Percentiles rank a stretch among this genome's conserved stretches.
Evolutionary conservation across 2,329 filamentous ascomycete species (phyloP).

Genomic region (Ramularia collo-cygni): DNA sequence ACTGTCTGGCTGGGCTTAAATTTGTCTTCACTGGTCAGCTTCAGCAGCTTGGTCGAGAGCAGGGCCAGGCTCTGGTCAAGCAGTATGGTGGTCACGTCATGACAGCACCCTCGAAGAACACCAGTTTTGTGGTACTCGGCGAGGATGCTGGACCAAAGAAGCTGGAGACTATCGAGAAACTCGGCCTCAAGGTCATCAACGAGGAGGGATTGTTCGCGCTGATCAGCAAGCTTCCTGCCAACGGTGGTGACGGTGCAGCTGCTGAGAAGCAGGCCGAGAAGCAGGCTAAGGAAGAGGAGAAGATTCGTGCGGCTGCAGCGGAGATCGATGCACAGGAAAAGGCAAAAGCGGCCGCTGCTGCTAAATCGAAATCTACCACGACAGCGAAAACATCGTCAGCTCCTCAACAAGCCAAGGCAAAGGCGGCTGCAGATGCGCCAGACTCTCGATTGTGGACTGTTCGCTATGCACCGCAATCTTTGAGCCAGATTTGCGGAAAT

Average conservation of each 20-base stretch:
- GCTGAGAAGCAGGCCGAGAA: constrained; percentile 82
- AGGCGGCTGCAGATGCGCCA: constrained; percentile 34
- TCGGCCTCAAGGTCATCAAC: constrained; percentile 83
- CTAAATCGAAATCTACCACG: constrained; percentile 36
- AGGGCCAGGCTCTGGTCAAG: constrained; percentile 81
- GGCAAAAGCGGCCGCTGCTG: constrained; percentile 29
- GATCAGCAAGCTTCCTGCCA: constrained; percentile 71
- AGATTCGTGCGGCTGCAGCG: constrained; percentile 69
- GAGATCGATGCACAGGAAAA: constrained; percentile 63
- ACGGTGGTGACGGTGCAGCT: constrained; percentile 80
- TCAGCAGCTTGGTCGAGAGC: constrained; percentile 71
- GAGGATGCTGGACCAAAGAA: constrained; percentile 91
- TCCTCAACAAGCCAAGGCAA: constrained; percentile 29
- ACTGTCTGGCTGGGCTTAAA: constrained; percentile 79
- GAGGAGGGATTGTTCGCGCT: constrained; percentile 87
- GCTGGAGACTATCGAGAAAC: constrained; percentile 71
- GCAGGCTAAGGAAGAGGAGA: constrained; percentile 74
- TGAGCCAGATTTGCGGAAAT: constrained; percentile 91
- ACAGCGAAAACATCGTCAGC: constrained; percentile 33
- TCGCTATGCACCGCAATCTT: constrained; percentile 82
- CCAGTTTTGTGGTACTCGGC: constrained; percentile 86
- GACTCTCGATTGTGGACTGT: constrained; percentile 78
- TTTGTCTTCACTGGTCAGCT: constrained; percentile 96
- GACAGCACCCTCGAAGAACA: constrained; percentile 79
- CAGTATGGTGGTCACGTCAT: constrained; percentile 90